Evolutionary conservation across 176 grass and related monocot genomes (phyloP).

Genomic region (Alopecurus myosuroides): DNA sequence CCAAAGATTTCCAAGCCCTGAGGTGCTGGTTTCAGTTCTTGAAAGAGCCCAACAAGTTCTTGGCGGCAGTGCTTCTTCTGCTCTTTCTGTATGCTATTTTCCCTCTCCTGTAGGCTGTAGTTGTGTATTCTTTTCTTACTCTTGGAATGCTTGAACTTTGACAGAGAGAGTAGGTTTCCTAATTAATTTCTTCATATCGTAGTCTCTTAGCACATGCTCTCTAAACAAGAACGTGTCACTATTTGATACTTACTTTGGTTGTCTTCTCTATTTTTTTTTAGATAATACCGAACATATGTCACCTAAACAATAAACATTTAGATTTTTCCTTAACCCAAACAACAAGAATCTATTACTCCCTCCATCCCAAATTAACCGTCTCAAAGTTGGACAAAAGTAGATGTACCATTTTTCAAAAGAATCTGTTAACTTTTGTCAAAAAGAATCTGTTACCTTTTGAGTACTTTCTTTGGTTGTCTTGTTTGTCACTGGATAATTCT

Average conservation of each 20-base stretch:
- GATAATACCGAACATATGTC: background rate
- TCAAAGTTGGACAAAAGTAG: too few relatives aligned
- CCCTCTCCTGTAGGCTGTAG: background rate
- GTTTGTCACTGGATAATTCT: background rate
- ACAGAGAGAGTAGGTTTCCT: background rate
- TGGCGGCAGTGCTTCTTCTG: slow-evolving; percentile 47
- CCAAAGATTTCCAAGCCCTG: slow-evolving; percentile 57
- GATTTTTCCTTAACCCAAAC: background rate
- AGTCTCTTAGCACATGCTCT: background rate
- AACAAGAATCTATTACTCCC: background rate
- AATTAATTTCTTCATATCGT: background rate
- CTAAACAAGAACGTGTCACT: background rate
- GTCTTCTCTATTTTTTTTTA: background rate
- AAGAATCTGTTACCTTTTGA: background rate
- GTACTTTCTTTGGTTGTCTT: too few relatives aligned
- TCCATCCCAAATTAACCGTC: too few relatives aligned
- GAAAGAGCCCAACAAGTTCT: slow-evolving; percentile 69
- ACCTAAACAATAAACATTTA: background rate
- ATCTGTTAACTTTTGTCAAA: too few relatives aligned
- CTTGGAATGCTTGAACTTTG: background rate
- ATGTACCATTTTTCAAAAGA: too few relatives aligned
- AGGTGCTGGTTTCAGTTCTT: slow-evolving; percentile 73
- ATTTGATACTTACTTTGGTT: background rate
- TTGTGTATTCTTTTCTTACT: slow-evolving; percentile 9
- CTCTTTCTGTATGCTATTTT: slow-evolving; percentile 76